These are phyloP conservation scores for Xylaria digitata DNA, from an alignment of 2,329 filamentous ascomycete species.

Conservation along the genomic window DNA sequence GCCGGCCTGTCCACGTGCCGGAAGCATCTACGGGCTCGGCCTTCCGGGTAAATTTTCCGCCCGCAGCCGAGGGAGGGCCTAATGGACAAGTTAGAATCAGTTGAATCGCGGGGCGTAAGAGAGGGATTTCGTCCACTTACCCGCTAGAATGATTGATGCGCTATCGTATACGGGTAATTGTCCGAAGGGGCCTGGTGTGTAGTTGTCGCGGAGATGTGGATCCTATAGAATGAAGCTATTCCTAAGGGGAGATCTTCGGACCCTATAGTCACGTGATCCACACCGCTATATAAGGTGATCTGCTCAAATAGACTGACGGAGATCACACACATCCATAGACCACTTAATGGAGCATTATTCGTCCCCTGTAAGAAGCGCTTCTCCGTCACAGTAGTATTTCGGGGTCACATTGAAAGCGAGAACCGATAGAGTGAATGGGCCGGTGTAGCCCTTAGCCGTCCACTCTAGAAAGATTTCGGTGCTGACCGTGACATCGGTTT, in stretches of 20 bases:
- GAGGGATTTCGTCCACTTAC: not conserved
- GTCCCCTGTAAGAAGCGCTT: too few relatives aligned
- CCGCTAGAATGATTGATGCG: not conserved
- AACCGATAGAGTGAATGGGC: not conserved
- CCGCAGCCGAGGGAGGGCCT: constrained; percentile 5
- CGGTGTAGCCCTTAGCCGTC: constrained; percentile 1
- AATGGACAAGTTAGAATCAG: not conserved
- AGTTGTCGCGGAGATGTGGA: too few relatives aligned
- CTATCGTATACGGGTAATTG: not conserved
- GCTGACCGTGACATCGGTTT: not conserved
- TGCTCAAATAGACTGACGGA: too few relatives aligned
- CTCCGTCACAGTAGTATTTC: not conserved
- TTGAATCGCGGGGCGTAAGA: not conserved
- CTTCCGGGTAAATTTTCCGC: constrained; percentile 6
- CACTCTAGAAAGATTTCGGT: constrained; percentile 2
- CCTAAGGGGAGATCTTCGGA: too few relatives aligned
- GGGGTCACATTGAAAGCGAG: constrained; percentile 2
- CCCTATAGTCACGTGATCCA: too few relatives aligned
- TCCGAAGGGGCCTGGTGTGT: not conserved
- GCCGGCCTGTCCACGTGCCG: constrained; percentile 5
- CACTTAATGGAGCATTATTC: too few relatives aligned
- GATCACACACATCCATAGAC: too few relatives aligned
- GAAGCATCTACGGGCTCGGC: constrained; percentile 3
- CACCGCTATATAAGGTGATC: too few relatives aligned
- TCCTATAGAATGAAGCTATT: too few relatives aligned